Conservation (phyloP, 805 yeast genomes). For the Brettanomyces naardenensis region DNA sequence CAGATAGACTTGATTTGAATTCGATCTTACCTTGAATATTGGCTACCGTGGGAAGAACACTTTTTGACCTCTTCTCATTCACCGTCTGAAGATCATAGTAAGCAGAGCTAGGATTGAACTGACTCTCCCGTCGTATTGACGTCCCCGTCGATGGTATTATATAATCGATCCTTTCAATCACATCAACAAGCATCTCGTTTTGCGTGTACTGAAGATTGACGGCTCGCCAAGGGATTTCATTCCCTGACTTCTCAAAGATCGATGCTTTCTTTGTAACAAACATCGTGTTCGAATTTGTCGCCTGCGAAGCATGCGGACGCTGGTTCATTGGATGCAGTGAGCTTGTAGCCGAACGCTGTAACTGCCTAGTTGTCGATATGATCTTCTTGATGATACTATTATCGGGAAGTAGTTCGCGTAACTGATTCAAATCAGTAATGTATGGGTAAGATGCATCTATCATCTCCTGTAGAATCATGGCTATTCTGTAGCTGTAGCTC, state of each 20-base stretch:
- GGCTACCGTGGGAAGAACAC: conserved; percentile 35
- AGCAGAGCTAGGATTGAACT: conserved; percentile 1
- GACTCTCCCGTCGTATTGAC: not conserved
- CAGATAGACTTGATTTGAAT: conserved; percentile 65
- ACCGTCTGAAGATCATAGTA: conserved; percentile 2
- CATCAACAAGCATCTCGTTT: conserved; percentile 82
- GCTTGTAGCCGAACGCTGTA: conserved; percentile 25
- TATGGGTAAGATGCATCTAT: conserved; percentile 72
- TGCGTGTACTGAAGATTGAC: conserved; percentile 61
- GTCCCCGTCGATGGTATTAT: conserved; percentile 32
- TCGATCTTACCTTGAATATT: conserved; percentile 54
- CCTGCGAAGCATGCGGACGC: conserved; percentile 4
- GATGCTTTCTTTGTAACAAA: conserved; percentile 6
- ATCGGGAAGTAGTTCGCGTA: conserved; percentile 64
- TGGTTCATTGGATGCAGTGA: conserved; percentile 23
- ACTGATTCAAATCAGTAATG: conserved; percentile 59
- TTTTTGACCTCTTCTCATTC: conserved; percentile 6
- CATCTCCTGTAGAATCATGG: conserved; percentile 68
- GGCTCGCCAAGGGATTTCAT: conserved; percentile 70
- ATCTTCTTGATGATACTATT: conserved; percentile 48
- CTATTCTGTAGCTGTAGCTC: conserved; percentile 62
- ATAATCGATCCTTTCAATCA: conserved; percentile 57
- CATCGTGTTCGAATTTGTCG: not conserved
- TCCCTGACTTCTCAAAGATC: conserved; percentile 27
- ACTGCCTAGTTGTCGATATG: conserved; percentile 31